A percentile compares a stretch with the other conserved stretches of the same genome.
These are phyloP conservation scores for Cladosporium colombiae DNA, from an alignment of 2,329 filamentous ascomycete species.

Conservation along the genomic window DNA sequence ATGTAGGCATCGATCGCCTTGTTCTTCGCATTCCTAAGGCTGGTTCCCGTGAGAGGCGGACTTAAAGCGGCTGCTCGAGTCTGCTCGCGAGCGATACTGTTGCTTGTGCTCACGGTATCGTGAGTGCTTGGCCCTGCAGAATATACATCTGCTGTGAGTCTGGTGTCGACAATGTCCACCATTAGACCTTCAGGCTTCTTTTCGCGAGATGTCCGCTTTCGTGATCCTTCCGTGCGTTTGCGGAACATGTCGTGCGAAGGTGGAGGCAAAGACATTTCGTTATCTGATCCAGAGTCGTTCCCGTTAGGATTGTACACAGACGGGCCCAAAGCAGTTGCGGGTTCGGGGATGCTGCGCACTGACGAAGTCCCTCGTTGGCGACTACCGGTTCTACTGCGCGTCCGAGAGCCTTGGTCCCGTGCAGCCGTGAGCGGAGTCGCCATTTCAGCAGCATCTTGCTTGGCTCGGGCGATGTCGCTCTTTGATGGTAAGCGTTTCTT, in stretches of 20 bases:
- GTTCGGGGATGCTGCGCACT: constrained; percentile 29
- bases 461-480: constrained; percentile 35
- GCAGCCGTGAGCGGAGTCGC: constrained; percentile 63
- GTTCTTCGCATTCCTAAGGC: constrained; percentile 58
- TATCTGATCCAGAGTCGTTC: constrained; percentile 22
- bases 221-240: constrained; percentile 60
- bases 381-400: constrained; percentile 14
- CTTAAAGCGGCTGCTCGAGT: constrained; percentile 48
- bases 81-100: constrained; percentile 8
- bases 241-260: constrained; percentile 66
- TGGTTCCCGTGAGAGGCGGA: constrained; percentile 44
- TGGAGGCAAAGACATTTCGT: constrained; percentile 62
- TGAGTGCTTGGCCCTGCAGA: constrained; percentile 28
- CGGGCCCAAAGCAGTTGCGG: constrained; percentile 31
- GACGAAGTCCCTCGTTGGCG: constrained; percentile 29
- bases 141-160: constrained; percentile 36
- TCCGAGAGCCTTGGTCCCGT: constrained; percentile 46
- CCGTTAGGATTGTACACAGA: constrained; percentile 25
- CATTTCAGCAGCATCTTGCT: constrained; percentile 62
- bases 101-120: constrained; percentile 13
- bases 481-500: constrained; percentile 69
- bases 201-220: constrained; percentile 69
- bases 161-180: constrained; percentile 47
- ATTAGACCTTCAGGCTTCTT: constrained; percentile 74
- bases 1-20: constrained; percentile 81